Conservation (phyloP, 306 rosid genomes). For the Adenanthera pavonina region DNA sequence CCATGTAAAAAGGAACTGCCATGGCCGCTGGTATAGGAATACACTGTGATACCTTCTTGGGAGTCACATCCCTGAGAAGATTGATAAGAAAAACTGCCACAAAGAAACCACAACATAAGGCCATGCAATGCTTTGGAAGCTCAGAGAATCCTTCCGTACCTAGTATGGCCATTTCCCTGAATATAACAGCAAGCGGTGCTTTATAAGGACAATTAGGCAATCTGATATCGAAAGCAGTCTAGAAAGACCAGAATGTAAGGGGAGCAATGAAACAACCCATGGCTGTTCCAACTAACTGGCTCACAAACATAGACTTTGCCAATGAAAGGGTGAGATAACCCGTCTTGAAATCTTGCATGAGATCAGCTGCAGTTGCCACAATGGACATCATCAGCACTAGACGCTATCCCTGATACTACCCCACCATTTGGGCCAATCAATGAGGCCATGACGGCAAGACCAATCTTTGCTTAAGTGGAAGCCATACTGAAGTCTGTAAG, state of each 20-base stretch:
- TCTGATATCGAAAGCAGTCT: conserved; percentile 93
- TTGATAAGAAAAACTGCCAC: conserved; percentile 73
- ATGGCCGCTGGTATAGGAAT: conserved; percentile 96
- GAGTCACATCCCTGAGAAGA: conserved; percentile 70
- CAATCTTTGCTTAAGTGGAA: conserved; percentile 86
- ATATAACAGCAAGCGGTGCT: conserved; percentile 87
- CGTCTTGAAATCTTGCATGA: conserved; percentile 99
- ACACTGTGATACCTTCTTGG: conserved; percentile 69
- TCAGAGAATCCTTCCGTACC: conserved; percentile 89
- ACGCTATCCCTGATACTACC: conserved; percentile 81
- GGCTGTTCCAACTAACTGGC: conserved; percentile 85
- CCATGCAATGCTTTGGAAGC: conserved; percentile 84
- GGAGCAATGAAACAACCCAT: conserved; percentile 97
- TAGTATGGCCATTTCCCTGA: conserved; percentile 90
- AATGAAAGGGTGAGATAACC: conserved; percentile 94
- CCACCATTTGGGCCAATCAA: conserved; percentile 84
- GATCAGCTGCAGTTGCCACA: conserved; percentile 92
- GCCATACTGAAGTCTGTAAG: conserved; percentile 83
- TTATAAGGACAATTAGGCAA: conserved; percentile 88
- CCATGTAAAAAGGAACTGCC: conserved; percentile 89
- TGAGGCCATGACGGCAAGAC: conserved; percentile 80
- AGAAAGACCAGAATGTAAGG: conserved; percentile 94
- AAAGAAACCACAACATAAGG: conserved; percentile 76
- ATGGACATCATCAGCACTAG: conserved; percentile 88
- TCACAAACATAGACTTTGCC: conserved; percentile 86